Percentiles rank a stretch among this genome's conserved stretches.
These are phyloP conservation scores for Serpula lacrymans DNA, from an alignment of 768 basidiomycete genomes.

Conservation along the genomic window DNA sequence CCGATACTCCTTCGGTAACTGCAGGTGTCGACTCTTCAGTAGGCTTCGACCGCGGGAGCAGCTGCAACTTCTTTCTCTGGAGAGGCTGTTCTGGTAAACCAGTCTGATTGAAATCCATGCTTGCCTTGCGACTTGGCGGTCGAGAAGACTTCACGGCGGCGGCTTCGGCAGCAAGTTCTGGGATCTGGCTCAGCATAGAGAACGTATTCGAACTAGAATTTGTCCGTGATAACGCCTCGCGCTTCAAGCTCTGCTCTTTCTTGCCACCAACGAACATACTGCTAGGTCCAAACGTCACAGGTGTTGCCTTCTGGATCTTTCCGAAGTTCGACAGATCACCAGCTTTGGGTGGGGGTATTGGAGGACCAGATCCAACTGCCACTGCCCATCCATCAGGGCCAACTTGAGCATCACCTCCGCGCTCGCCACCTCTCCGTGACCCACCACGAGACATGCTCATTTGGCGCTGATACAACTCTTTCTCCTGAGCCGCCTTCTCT, in stretches of 20 bases:
- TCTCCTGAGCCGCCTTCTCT: slow-evolving; percentile 40
- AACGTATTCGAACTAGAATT: slow-evolving; percentile 51
- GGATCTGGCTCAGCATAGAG: slow-evolving; percentile 39
- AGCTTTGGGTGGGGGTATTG: slow-evolving; percentile 41
- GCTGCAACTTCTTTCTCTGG: slow-evolving; percentile 43
- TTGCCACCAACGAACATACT: slow-evolving; percentile 48
- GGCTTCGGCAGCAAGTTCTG: slow-evolving; percentile 37
- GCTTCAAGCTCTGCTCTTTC: slow-evolving; percentile 29
- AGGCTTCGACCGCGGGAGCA: slow-evolving; percentile 47
- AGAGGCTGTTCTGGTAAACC: slow-evolving; percentile 27
- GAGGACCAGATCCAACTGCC: slow-evolving; percentile 20
- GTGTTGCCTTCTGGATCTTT: slow-evolving; percentile 43
- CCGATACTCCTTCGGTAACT: slow-evolving; percentile 24
- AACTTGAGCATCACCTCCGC: slow-evolving; percentile 35
- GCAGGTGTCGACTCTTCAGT: slow-evolving; percentile 34
- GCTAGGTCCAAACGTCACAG: slow-evolving; percentile 48
- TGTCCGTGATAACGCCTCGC: slow-evolving; percentile 42
- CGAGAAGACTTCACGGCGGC: slow-evolving; percentile 30
- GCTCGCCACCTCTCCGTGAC: slow-evolving; percentile 49
- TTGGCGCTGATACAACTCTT: slow-evolving; percentile 27
- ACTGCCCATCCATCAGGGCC: slow-evolving; percentile 56
- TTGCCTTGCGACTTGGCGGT: slow-evolving; percentile 40
- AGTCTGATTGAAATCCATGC: slow-evolving; percentile 38
- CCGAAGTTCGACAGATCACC: slow-evolving; percentile 53
- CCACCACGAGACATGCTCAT: slow-evolving; percentile 54